phyloP scores from a whole-genome alignment of 148 eudicot genomes.

The Chenopodium berlandieri region DNA sequence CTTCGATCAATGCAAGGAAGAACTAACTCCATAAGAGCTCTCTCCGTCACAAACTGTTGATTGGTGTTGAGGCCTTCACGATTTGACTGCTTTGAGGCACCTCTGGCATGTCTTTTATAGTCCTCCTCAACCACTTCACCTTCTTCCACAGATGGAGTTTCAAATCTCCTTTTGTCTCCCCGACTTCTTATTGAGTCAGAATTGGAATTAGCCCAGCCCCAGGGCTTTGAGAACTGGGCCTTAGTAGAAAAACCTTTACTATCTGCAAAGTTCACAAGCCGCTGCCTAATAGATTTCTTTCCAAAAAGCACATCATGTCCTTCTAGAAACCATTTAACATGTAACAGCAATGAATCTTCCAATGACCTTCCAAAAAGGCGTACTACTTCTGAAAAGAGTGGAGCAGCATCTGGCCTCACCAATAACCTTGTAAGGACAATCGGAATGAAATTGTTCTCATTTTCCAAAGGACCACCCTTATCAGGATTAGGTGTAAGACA shows the following conservation, averaged over 20 bases:
- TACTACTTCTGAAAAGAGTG: conserved; percentile 83
- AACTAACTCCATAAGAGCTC: conserved; percentile 76
- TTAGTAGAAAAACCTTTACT: conserved; percentile 64
- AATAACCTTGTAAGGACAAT: conserved; percentile 82
- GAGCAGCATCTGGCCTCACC: conserved; percentile 94
- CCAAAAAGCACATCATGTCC: conserved; percentile 91
- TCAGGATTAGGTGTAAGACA: conserved; percentile 62
- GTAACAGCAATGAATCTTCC: conserved; percentile 76
- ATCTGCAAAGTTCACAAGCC: conserved; percentile 74
- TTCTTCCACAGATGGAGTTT: conserved; percentile 67
- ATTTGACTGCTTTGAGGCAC: conserved; percentile 42
- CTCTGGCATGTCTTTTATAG: conserved; percentile 40
- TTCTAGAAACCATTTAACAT: conserved; percentile 81
- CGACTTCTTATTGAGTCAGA: conserved; percentile 25
- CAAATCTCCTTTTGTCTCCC: conserved; percentile 61
- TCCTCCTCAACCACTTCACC: conserved; percentile 85
- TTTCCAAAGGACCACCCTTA: conserved; percentile 61
- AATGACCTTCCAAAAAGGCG: conserved; percentile 87
- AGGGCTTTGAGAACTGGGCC: conserved; percentile 73
- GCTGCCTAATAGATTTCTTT: conserved; percentile 83
- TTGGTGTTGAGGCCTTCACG: conserved; percentile 29
- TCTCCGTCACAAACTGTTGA: conserved; percentile 77
- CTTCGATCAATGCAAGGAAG: conserved; percentile 88
- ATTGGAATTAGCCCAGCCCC: conserved; percentile 78
- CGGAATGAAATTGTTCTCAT: conserved; percentile 70